phyloP scores from a whole-genome alignment of 1,284 basidiomycete species.

The Ganoderma boninense region DNA sequence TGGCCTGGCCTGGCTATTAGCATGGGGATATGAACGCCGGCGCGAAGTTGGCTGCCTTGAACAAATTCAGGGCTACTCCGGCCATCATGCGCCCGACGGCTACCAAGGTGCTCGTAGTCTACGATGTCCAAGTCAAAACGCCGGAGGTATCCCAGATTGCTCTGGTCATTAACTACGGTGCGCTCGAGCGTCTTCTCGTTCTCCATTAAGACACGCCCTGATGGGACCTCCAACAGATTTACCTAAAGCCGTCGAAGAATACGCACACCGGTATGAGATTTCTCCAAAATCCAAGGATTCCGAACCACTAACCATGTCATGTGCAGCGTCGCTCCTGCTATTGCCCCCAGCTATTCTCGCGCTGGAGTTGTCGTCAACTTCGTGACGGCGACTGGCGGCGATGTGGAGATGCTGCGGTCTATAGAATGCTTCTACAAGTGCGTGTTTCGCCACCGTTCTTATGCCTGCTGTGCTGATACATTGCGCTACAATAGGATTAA shows the following conservation, averaged over 20 bases:
- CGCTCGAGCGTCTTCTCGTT: constrained; percentile 23
- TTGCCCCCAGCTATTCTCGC: constrained; percentile 80
- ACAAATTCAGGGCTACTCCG: constrained; percentile 76
- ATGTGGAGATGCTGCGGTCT: constrained; percentile 96
- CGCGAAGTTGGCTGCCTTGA: constrained; percentile 80
- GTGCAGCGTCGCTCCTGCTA: constrained; percentile 79
- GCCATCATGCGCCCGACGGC: constrained; percentile 66
- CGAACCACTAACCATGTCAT: constrained; percentile 14
- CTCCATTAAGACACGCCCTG: background rate
- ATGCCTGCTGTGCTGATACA: constrained; percentile 17
- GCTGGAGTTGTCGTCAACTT: constrained; percentile 94
- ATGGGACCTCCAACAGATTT: constrained; percentile 63
- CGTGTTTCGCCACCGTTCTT: constrained; percentile 25
- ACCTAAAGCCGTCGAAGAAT: constrained; percentile 95
- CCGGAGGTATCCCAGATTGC: constrained; percentile 91
- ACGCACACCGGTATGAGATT: constrained; percentile 82
- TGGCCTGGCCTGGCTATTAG: constrained; percentile 46
- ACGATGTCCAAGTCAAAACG: constrained; percentile 90
- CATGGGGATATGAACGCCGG: constrained; percentile 88
- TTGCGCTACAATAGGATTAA: constrained; percentile 68
- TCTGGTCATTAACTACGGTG: constrained; percentile 92
- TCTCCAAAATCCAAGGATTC: background rate
- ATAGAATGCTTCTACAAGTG: constrained; percentile 98
- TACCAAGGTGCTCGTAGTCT: constrained; percentile 86
- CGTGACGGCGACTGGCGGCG: constrained; percentile 95